Percentiles rank a stretch among this genome's conserved stretches.
Conservation (phyloP, 139 green algal genomes). For the Chlamydomonas asymmetrica region DNA sequence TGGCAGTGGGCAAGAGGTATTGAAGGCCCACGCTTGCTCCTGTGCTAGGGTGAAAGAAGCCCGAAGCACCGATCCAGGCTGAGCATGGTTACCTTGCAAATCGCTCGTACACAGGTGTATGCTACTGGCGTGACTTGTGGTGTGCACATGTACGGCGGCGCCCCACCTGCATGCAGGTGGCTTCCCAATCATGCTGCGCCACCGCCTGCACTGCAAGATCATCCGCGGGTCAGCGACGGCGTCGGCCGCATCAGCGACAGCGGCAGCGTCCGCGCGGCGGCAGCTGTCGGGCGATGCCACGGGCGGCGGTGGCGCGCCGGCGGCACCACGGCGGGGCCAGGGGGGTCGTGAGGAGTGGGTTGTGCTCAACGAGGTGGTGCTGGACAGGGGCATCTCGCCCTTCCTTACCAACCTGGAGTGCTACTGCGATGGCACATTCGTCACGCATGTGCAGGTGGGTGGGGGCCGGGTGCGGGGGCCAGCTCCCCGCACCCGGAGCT, state of each 20-base stretch:
- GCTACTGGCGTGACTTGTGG: not conserved
- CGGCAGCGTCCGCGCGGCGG: too few relatives aligned
- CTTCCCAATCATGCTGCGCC: slow-evolving; percentile 81
- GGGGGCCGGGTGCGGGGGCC: not conserved
- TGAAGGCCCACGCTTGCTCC: too few relatives aligned
- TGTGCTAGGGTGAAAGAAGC: too few relatives aligned
- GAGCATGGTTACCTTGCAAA: too few relatives aligned
- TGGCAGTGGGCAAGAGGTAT: too few relatives aligned
- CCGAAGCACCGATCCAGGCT: too few relatives aligned
- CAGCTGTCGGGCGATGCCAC: not conserved
- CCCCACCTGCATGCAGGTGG: slow-evolving; percentile 44
- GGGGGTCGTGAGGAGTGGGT: slow-evolving; percentile 26
- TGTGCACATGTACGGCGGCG: not conserved
- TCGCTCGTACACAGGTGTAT: not conserved
- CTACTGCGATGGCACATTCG: slow-evolving; percentile 75
- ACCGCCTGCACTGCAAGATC: slow-evolving; percentile 81
- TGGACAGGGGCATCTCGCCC: slow-evolving; percentile 81
- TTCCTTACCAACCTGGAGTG: slow-evolving; percentile 85
- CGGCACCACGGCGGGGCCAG: not conserved
- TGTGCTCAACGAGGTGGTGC: slow-evolving; percentile 90
- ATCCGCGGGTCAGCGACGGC: slow-evolving; percentile 38
- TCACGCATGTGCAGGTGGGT: slow-evolving; percentile 72
- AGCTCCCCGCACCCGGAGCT: too few relatives aligned
- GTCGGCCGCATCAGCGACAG: not conserved
- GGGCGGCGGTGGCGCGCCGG: not conserved